Percentiles rank a stretch among this genome's conserved stretches.
Evolutionary conservation across 2,329 filamentous ascomycete genomes (phyloP).

Genomic region (Cladosporium velox): DNA sequence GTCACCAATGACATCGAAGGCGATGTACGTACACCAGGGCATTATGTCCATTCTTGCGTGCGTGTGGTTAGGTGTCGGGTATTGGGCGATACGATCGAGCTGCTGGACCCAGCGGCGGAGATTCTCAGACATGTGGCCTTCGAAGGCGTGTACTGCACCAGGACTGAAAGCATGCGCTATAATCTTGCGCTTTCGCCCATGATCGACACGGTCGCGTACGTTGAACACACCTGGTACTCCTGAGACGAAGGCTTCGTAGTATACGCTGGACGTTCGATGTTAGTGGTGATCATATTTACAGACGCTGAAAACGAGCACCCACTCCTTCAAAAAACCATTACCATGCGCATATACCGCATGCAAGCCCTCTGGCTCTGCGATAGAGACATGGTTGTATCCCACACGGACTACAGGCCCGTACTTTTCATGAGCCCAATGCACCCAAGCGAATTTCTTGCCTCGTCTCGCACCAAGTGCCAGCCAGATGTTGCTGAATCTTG

Average conservation of each 20-base stretch:
- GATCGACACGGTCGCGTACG: slow-evolving; percentile 37
- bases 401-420: slow-evolving; percentile 9
- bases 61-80: slow-evolving; percentile 18
- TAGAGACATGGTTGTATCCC: slow-evolving; percentile 25
- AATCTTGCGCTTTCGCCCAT: slow-evolving; percentile 40
- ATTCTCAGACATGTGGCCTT: slow-evolving; percentile 37
- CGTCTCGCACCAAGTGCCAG: slow-evolving; percentile 26
- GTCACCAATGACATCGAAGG: slow-evolving; percentile 31
- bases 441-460: slow-evolving; percentile 29
- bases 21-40: slow-evolving; percentile 32
- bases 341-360: slow-evolving; percentile 35
- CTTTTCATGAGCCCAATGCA: slow-evolving; percentile 23
- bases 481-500: slow-evolving; percentile 30
- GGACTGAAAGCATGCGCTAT: slow-evolving; percentile 41
- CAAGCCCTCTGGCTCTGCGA: slow-evolving; percentile 29
- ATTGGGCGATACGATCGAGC: slow-evolving; percentile 26
- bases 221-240: slow-evolving; percentile 40
- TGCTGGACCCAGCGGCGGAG: slow-evolving; percentile 28
- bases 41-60: slow-evolving; percentile 30
- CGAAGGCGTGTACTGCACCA: slow-evolving; percentile 37
- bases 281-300: not conserved
- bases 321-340: slow-evolving; percentile 40
- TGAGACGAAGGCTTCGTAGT: slow-evolving; percentile 40
- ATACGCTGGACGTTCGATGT: slow-evolving; percentile 21
- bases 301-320: not conserved